Evolutionary conservation across 768 basidiomycete species (phyloP), one percentile per base, ranked within the genome.

Genomic region (Rhodotorula graminis): DNA sequence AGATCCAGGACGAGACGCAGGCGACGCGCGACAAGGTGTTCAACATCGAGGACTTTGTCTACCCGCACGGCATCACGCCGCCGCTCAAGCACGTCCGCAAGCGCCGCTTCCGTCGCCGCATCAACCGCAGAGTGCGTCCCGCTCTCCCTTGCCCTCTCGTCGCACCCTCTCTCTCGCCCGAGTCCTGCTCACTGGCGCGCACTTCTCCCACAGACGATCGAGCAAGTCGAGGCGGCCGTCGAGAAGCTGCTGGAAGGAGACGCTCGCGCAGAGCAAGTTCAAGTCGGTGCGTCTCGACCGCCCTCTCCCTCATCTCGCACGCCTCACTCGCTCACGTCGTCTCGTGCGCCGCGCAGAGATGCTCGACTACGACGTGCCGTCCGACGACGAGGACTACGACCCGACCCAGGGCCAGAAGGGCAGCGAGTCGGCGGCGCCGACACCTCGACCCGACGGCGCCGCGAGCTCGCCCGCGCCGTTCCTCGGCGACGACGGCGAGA

Each of bases 61-160:
- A 91, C 89, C 93, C 91, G 0, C 94, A 98, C 78, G 96, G 96
- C 6, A 84, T 98, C 59, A 96, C 94, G 0, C 95, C 95, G 61
- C 95, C 96, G 3, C 81, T 99, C 67, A 88, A 90, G 75, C 88
- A 94, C 78, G 92, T 88, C 59, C 86, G 95, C 67, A 96, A 96
- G 81, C 86, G 95, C 52, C 84, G 96, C 57, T 98, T 97, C 82
- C 86, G 95, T 70, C 94, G 93, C 82, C 85, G 93, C 57, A 88
- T 92, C 29, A 93, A 92, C 79, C 85, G 86, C 80, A 82, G 92
- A 77, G 91, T 91, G 76, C 52, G 87, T 83, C 31, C 23, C 37
- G 46, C 64, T 40, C 12, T 25, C 27, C n/a, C 46, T 19, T 44
- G 16, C 16, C n/a, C 29, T 29, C 37, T 18, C 29, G 2, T 15